Base-by-base conservation (phyloP, 1,284 basidiomycete species). In the Ceratobasidium papillatum region DNA sequence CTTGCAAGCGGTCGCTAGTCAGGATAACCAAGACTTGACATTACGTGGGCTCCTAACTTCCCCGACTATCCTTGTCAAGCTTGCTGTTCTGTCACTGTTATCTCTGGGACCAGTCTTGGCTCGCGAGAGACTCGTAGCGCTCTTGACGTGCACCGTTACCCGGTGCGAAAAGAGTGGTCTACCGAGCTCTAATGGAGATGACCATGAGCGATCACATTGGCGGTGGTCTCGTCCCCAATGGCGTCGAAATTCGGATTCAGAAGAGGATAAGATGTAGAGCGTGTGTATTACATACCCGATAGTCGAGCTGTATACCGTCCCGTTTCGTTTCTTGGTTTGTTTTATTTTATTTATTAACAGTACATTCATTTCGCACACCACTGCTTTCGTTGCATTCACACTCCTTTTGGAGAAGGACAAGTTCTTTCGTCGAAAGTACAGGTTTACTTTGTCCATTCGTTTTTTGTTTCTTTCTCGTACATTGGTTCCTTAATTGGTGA, bases 51-150 rank as follows among this genome's bases (percentile, higher is more conserved):
- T 94, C n/a, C 82, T 94, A 43, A 84, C 89, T 49, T 90, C 90
- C 1, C 92, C 92, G 11, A 85, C 87, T 74, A 90, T 93, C 80
- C 84, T 94, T 72, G 78, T 88, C 78, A 94, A 94, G 80, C 88
- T 94, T 75, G 85, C 88, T 17, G 86, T 92, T 77, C 82, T 94
- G 9, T 91, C 91, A 17, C 86, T 92, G 78, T 82, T 94, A 66
- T 93, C 91, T 47, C 85, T 94, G 25, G 92, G 92, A 19, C 92
- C 92, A 12, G 92, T 94, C 74, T 84, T 94, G 4, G 90, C 86
- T 11, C 87, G 91, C 43, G 87, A 90, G 75, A 85, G 85, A 65
- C 83, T 94, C 19, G 87, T 87, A 32, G 80, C 84, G 32, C 83
- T 90, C 79, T 84, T 91, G 19, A 69, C 66, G 8, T 69, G 41